phyloP scores from a whole-genome alignment of 345 rosid species.

The Raphanus raphanistrum region DNA sequence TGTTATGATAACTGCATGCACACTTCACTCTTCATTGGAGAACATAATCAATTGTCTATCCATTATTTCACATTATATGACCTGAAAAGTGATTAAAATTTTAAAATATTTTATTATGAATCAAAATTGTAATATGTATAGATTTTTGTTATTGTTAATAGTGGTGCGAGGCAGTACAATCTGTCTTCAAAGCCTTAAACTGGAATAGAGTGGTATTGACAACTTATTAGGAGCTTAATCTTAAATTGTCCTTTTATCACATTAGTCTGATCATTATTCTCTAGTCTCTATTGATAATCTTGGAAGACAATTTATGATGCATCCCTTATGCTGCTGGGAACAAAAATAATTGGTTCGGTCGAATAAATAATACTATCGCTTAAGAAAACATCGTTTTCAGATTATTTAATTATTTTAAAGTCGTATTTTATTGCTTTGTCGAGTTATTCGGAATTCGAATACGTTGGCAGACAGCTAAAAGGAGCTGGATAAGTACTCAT shows the following conservation, averaged over 20 bases:
- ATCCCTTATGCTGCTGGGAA: constrained; percentile 5
- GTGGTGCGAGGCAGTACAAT: too few relatives aligned
- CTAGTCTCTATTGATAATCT: not conserved
- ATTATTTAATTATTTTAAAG: constrained; percentile 5
- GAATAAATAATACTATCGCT: not conserved
- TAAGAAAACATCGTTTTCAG: constrained; percentile 24
- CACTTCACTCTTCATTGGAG: constrained; percentile 33
- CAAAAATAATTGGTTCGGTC: constrained; percentile 1
- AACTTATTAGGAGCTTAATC: not conserved
- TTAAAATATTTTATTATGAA: too few relatives aligned
- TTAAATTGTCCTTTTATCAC: not conserved
- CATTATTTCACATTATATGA: constrained; percentile 5
- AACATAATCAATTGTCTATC: constrained; percentile 24
- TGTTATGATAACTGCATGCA: constrained; percentile 35
- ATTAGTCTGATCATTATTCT: not conserved
- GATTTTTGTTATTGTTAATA: too few relatives aligned
- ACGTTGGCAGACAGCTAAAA: constrained; percentile 45
- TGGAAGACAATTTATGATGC: constrained; percentile 3
- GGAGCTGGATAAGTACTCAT: constrained; percentile 37
- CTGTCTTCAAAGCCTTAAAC: too few relatives aligned
- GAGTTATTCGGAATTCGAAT: constrained; percentile 35
- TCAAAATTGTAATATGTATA: too few relatives aligned
- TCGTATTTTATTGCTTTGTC: constrained; percentile 14
- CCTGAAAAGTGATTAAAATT: not conserved
- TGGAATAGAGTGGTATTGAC: not conserved